Base-by-base conservation (phyloP, 352 stramenopile species). In the Globisporangium camurandrum region DNA sequence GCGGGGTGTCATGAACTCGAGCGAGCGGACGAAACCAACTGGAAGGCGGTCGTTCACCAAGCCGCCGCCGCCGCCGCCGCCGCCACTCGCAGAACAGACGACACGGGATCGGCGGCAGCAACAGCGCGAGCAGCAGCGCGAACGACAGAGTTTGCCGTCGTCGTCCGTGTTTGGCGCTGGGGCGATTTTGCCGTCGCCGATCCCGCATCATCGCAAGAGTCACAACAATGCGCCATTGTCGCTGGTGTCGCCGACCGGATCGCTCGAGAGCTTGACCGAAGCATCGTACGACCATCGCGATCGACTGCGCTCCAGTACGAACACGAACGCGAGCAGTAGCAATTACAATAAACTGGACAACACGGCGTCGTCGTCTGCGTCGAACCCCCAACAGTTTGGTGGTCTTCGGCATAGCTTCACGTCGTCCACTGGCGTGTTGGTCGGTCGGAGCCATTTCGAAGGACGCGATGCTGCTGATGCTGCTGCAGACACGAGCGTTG, bases 1-100 rank as follows among this genome's bases (percentile, higher is more conserved):
- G 9, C 72, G 66, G 28, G 77, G 77, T 17, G 72, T 89, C 6
- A 89, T 89, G 77, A 84, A 84, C 54, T 85, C 77, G 17, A 84
- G 68, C 19, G 77, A 89, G 39, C 57, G 85, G 7, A 75, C 69
- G 2, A 73, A 69, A 16, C 66, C 71, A 14, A 51, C 45, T 1
- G 66, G 69, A 28, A 41, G 55, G 31, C 45, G 46, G 20, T 57
- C 51, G 42, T 46, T 47, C 34, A 51, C 42, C 16, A 51, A 45
- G 8, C 27, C 22, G 10, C 36, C 49, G 23, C 22, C 24, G 7
- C 36, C 26, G 14, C 36, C 19, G n/a, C 48, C 47, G 40, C 49
- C 64, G 56, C 59, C 61, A 4, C 49, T 19, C 31, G 39, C 19
- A 44, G 49, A 43, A 46, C 30, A 34, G 30, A 16, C 30, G 9